These are phyloP conservation scores for Penicillium sp. DNA, from an alignment of 2,329 filamentous ascomycete species.

Conservation along the genomic window DNA sequence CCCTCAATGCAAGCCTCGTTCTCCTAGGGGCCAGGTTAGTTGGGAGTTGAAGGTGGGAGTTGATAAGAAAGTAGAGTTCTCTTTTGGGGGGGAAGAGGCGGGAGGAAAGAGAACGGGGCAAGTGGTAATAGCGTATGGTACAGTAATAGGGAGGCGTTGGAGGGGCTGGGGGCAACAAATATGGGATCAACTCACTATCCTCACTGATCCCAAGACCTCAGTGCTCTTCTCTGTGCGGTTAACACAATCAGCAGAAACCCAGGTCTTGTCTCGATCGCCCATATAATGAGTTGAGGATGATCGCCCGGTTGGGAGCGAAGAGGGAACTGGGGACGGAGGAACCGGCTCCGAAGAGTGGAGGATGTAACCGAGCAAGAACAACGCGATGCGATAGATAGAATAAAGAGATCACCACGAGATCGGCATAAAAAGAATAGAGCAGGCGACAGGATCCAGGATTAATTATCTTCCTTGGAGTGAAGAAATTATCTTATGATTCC, in stretches of 20 bases:
- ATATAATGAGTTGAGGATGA: conserved; percentile 20
- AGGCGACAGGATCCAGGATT: not conserved
- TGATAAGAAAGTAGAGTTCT: conserved; percentile 16
- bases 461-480: not conserved
- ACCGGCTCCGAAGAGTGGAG: conserved; percentile 27
- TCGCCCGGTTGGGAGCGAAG: conserved; percentile 24
- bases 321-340: conserved; percentile 27
- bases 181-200: conserved; percentile 2
- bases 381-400: not conserved
- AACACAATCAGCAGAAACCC: conserved; percentile 6
- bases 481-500: not conserved
- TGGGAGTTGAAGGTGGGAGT: conserved; percentile 2
- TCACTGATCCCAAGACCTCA: conserved; percentile 7
- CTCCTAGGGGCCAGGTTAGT: conserved; percentile 11
- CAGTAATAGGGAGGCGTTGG: conserved; percentile 32
- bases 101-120: conserved; percentile 13
- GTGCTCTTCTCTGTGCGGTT: conserved; percentile 1
- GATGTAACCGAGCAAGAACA: conserved; percentile 22
- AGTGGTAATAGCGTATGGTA: conserved; percentile 1
- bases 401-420: not conserved
- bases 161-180: conserved; percentile 31
- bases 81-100: conserved; percentile 9
- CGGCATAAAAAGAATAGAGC: not conserved
- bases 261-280: conserved; percentile 21
- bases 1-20: conserved; percentile 25